phyloP scores from a whole-genome alignment of 306 rosid species.

The Cicer bijugum region DNA sequence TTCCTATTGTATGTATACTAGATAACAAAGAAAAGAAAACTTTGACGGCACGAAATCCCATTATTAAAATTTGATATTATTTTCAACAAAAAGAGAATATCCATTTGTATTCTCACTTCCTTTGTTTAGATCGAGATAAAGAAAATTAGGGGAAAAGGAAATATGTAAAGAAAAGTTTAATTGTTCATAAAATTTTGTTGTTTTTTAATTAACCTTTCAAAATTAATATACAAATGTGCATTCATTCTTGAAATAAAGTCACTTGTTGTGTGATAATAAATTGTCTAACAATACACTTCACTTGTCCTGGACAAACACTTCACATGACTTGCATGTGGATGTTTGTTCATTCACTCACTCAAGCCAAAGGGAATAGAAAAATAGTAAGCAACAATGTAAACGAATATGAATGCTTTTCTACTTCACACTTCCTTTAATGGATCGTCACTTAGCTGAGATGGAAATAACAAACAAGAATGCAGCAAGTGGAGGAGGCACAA shows the following conservation, averaged over 20 bases:
- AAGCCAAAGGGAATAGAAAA: slow-evolving; percentile 16
- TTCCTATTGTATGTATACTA: too few relatives aligned
- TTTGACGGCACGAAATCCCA: slow-evolving; percentile 1
- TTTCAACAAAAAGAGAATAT: not conserved
- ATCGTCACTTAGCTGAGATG: slow-evolving; percentile 55
- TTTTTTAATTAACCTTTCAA: not conserved
- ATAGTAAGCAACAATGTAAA: slow-evolving; percentile 5
- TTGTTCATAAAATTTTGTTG: not conserved
- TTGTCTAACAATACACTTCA: not conserved
- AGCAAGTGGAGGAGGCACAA: slow-evolving; percentile 51
- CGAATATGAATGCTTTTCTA: slow-evolving; percentile 52
- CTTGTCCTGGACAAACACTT: slow-evolving; percentile 14
- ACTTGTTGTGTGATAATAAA: not conserved
- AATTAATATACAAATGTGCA: not conserved
- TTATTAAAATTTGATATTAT: not conserved
- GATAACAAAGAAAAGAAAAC: not conserved
- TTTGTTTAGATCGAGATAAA: not conserved
- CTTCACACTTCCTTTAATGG: slow-evolving; percentile 52
- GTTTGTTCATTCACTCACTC: slow-evolving; percentile 34
- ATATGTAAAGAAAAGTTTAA: not conserved
- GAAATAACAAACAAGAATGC: slow-evolving; percentile 56
- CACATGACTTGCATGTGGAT: slow-evolving; percentile 38
- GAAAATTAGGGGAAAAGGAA: not conserved
- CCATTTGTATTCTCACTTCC: not conserved
- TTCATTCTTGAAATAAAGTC: not conserved